Conservation (phyloP, 75 land plant species). For the Pinus taeda region DNA sequence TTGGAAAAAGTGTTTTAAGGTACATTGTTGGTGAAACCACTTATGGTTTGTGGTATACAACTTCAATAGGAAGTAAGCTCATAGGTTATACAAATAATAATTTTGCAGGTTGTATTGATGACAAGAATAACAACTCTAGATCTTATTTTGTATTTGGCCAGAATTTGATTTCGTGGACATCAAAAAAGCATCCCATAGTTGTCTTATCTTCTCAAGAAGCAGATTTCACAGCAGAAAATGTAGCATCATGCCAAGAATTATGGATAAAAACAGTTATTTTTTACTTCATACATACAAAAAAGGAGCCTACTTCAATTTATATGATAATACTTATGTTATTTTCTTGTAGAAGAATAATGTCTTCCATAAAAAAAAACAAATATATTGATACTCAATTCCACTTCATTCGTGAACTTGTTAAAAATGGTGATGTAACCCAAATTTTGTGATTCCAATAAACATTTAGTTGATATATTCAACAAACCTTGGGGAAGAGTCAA, state of each 20-base stretch:
- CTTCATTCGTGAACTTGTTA: no score
- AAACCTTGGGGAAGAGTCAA: no score
- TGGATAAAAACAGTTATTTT: no score
- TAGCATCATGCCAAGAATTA: no score
- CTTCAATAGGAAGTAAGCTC: neutral
- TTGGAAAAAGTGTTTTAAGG: constrained; percentile 2
- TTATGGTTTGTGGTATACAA: constrained; percentile 6
- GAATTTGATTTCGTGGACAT: constrained; percentile 23
- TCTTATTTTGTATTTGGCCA: constrained; percentile 16
- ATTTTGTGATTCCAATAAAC: no score
- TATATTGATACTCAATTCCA: no score
- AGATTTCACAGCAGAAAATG: no score
- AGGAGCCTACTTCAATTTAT: constrained; percentile 13
- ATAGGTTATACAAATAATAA: constrained; percentile 23
- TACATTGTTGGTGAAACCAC: constrained; percentile 20
- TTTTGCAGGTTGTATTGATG: constrained; percentile 19
- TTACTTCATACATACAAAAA: no score
- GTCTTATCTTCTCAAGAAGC: constrained; percentile 6
- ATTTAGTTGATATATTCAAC: no score
- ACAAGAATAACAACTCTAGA: constrained; percentile 21
- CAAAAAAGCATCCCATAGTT: constrained; percentile 17
- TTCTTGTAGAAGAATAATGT: no score
- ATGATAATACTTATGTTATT: constrained; percentile 13
- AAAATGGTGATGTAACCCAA: no score
- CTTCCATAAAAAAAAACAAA: no score